Base-by-base conservation (phyloP, 345 rosid species). In the Rhodamnia rubescens region DNA sequence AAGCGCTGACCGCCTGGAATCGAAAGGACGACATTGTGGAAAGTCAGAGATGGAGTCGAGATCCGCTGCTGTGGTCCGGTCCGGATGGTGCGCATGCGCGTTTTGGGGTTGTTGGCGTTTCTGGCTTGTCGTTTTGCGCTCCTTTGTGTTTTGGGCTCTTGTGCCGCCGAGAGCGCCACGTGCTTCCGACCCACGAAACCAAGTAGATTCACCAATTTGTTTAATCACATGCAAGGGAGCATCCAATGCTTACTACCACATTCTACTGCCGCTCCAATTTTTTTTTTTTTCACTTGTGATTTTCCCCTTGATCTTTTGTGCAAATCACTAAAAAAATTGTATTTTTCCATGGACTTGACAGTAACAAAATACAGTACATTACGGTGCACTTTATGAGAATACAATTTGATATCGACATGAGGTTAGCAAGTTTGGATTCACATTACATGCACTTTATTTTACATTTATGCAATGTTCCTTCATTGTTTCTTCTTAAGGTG, bases 41-140 rank as follows among this genome's bases (percentile, higher is more conserved):
- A 90, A 87, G 92, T 91, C 86, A 82, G 88, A 82, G 86, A 88
- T 74, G 75, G 82, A 54, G 92, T 92, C 87, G 90, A 91, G 87
- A 87, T 88, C 84, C 89, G 85, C 85, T 7, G 47, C 8, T 44
- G 47, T 44, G 47, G 47, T 44, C 47, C 47, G 47, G 47, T 44
- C 47, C 47, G 47, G 1, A 44, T 12, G 75, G 42, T 29, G 75
- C 75, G 75, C 75, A 64, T 64, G 75, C 75, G 75, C 42, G 75
- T 7, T 61, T 64, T 7, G 75, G 42, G 42, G 42, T 64, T 15
- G 47, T 64, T 16, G 75, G 75, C 75, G 2, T 64, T 29, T 64
- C 42, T 64, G 22, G 44, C 21, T 29, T 8, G 75, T 64, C 75
- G 75, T 64, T 64, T 64, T 29, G 75, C 13, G 75, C 75, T 64